Percentiles rank a stretch among this genome's conserved stretches.
Conservation (phyloP, 441 rosid species). For the Breynia disticha region DNA sequence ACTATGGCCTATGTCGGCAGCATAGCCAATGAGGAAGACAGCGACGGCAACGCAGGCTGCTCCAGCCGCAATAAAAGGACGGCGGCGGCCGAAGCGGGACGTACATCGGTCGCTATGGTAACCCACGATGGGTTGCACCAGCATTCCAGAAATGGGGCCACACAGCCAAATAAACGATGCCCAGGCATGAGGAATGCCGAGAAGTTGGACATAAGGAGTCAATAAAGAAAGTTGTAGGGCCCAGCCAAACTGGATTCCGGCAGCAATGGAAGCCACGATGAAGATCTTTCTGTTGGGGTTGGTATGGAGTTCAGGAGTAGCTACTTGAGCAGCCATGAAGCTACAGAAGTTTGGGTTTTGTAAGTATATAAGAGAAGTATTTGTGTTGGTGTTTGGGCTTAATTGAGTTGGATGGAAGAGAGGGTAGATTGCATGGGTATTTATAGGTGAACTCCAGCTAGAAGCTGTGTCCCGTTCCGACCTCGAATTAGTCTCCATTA, state of each 20-base stretch:
- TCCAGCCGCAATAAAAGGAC: conserved; percentile 75
- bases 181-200: conserved; percentile 89
- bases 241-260: conserved; percentile 96
- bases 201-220: conserved; percentile 84
- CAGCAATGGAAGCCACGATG: conserved; percentile 61
- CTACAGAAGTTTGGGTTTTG: not conserved
- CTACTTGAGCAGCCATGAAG: conserved; percentile 2
- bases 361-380: not conserved
- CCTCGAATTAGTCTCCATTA: not conserved
- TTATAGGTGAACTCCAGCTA: conserved; percentile 14
- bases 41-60: conserved; percentile 46
- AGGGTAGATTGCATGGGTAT: conserved; percentile 17
- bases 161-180: conserved; percentile 88
- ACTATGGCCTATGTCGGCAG: conserved; percentile 64
- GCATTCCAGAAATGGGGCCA: conserved; percentile 85
- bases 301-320: not conserved
- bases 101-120: conserved; percentile 72
- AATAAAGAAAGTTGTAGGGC: conserved; percentile 79
- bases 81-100: conserved; percentile 81
- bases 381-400: not conserved
- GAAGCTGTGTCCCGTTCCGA: no score
- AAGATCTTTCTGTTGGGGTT: conserved; percentile 28
- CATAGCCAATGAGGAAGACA: conserved; percentile 74
- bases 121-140: conserved; percentile 93
- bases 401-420: not conserved